phyloP scores from a whole-genome alignment of 495 filamentous ascomycete species.

The Penicillium verhagenii region DNA sequence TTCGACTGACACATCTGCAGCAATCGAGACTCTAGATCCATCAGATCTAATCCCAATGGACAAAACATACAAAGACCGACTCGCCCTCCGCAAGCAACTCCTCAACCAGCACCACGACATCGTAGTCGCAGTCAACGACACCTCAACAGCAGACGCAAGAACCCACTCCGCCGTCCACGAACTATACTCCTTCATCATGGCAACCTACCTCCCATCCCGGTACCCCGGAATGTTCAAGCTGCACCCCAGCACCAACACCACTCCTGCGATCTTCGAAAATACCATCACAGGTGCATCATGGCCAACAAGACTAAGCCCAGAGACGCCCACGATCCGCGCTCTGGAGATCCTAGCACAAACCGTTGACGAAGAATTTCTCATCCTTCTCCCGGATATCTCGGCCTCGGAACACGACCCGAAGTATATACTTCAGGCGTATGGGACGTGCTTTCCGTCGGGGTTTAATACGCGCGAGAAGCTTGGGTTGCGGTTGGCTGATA shows the following conservation, averaged over 20 bases:
- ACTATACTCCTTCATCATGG: constrained; percentile 62
- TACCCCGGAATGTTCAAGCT: constrained; percentile 63
- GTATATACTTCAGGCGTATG: constrained; percentile 66
- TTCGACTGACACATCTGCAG: too few species aligned
- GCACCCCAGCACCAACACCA: constrained; percentile 16
- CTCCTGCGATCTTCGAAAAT: constrained; percentile 36
- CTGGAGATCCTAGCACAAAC: constrained; percentile 20
- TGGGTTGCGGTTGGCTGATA: constrained; percentile 57
- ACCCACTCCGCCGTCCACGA: constrained; percentile 55
- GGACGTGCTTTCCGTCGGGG: constrained; percentile 70
- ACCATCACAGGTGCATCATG: constrained; percentile 41
- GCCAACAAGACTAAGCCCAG: constrained; percentile 32
- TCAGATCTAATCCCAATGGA: constrained; percentile 67
- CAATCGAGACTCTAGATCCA: constrained; percentile 50
- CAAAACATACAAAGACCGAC: constrained; percentile 57
- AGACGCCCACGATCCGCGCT: constrained; percentile 18
- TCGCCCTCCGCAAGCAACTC: constrained; percentile 52
- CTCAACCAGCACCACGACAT: constrained; percentile 49
- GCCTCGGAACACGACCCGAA: constrained; percentile 9
- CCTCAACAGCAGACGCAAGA: constrained; percentile 29
- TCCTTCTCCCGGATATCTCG: constrained; percentile 57
- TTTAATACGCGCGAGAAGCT: constrained; percentile 67
- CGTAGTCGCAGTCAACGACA: constrained; percentile 40
- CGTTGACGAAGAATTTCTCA: constrained; percentile 59
- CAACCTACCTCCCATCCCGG: constrained; percentile 61